Evolutionary conservation across 768 basidiomycete genomes (phyloP).

Genomic region (Boletus vermiculosoides): DNA sequence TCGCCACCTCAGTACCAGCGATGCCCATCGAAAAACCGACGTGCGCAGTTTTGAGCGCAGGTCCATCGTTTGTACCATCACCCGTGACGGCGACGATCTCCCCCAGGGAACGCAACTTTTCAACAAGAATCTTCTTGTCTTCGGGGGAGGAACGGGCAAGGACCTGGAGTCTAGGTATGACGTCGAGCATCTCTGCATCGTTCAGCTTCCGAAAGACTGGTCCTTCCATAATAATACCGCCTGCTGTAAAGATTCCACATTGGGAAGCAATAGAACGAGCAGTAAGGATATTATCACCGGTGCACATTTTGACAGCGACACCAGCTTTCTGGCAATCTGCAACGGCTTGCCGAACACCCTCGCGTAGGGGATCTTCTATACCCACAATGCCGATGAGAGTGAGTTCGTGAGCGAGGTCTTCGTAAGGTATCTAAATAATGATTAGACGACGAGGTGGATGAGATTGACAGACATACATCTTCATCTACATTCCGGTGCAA

Average conservation of each 20-base stretch:
- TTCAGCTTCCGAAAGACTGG: conserved; percentile 84
- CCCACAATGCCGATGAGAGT: conserved; percentile 89
- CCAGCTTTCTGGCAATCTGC: conserved; percentile 84
- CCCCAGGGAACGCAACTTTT: conserved; percentile 80
- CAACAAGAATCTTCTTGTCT: conserved; percentile 93
- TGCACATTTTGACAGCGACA: conserved; percentile 96
- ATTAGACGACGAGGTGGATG: conserved; percentile 5
- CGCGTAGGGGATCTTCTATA: conserved; percentile 94
- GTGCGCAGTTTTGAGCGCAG: conserved; percentile 91
- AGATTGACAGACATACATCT: conserved; percentile 46
- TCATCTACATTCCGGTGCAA: conserved; percentile 40
- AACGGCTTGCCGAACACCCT: conserved; percentile 88
- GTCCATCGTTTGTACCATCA: conserved; percentile 97
- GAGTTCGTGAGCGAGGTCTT: conserved; percentile 65
- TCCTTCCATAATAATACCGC: conserved; percentile 98
- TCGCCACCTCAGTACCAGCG: conserved; percentile 96
- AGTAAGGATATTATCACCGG: conserved; percentile 94
- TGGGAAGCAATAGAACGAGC: conserved; percentile 95
- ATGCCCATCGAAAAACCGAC: conserved; percentile 98
- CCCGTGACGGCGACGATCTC: conserved; percentile 96
- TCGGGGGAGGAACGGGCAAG: conserved; percentile 96
- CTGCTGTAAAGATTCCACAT: conserved; percentile 91
- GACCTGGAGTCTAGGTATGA: conserved; percentile 92
- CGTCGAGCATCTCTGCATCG: conserved; percentile 67
- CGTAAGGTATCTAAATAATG: conserved; percentile 58